phyloP scores from a whole-genome alignment of 306 rosid species.

The Begonia masoniana region DNA sequence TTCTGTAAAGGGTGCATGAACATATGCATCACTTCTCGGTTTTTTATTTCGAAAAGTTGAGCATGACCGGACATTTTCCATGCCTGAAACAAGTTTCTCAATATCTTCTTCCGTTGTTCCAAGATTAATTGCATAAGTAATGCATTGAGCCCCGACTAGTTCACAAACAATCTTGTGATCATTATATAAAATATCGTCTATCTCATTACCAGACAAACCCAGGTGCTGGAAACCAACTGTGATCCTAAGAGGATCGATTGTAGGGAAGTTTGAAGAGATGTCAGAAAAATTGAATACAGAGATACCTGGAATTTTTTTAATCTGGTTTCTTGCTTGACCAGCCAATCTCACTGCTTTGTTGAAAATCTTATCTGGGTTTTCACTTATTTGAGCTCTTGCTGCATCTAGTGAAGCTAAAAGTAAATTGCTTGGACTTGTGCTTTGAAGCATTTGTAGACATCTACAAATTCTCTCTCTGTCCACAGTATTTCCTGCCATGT shows the following conservation, averaged over 20 bases:
- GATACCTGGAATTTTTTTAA: constrained; percentile 36
- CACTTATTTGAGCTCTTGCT: constrained; percentile 72
- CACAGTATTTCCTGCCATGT: constrained; percentile 50
- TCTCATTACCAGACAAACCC: constrained; percentile 73
- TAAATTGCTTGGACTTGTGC: constrained; percentile 79
- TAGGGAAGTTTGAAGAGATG: constrained; percentile 32
- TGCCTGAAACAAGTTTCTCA: constrained; percentile 44
- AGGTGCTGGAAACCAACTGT: constrained; percentile 67
- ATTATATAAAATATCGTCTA: constrained; percentile 42
- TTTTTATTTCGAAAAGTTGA: constrained; percentile 11
- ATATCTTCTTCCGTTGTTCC: constrained; percentile 61
- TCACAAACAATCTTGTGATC: constrained; percentile 59
- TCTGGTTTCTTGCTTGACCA: constrained; percentile 23
- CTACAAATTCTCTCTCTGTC: constrained; percentile 45
- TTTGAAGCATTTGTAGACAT: constrained; percentile 83
- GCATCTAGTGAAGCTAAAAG: constrained; percentile 90
- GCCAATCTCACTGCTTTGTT: constrained; percentile 43
- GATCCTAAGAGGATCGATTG: constrained; percentile 59
- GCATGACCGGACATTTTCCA: constrained; percentile 34
- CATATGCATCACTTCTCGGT: constrained; percentile 9
- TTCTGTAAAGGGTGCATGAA: constrained; percentile 34
- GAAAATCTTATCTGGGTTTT: constrained; percentile 40
- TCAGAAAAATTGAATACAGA: constrained; percentile 39
- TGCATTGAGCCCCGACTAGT: constrained; percentile 54
- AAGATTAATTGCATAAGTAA: constrained; percentile 58